Base-by-base conservation (phyloP, 2,329 filamentous ascomycete genomes). In the Aspergillus tubingensis region DNA sequence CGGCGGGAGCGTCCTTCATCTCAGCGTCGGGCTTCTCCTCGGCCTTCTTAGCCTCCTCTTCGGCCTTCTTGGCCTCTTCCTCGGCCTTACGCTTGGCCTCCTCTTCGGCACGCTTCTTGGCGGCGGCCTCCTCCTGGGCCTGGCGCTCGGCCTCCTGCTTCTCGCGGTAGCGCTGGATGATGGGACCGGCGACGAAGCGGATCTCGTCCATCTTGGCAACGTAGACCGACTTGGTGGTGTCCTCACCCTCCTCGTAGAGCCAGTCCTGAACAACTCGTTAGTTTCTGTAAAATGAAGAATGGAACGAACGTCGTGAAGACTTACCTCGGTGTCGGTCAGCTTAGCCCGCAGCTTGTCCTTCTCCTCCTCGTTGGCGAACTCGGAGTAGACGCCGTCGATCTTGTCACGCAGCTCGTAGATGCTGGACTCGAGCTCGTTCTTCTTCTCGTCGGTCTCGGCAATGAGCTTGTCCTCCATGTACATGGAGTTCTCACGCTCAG, bases 401-500 rank as follows among this genome's bases (percentile, higher is more conserved):
- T 97, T 97, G 81, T 92, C 92, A 70, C 94, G 91, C 75, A 96
- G 86, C 73, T 98, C 93, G 81, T 99, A 99, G 80, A 98, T 97
- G 81, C 90, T 96, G 23, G 91, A 88, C 85, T 99, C 95, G 57
- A 99, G 91, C 81, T 98, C 94, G 83, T 99, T 99, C 91, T 98
- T 99, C 88, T 96, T 96, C 83, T 98, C 92, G 77, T 98, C 95
- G 39, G 95, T 99, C 78, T 98, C 95, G 70, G 91, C 91, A 59
- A 99, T 93, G 60, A 98, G 89, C 86, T 98, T 99, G 82, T 99
- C 95, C 80, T 97, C 92, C 87, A 96, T 94, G 70, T 92, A 87
- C 95, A 99, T 98, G 70, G 88, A 77, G 68, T 88, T 85, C 82
- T 99, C 95, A 77, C 89, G 88, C 85, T 99, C 95, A 54, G 84